phyloP scores from a whole-genome alignment of 306 rosid genomes.

The Ormosia emarginata region DNA sequence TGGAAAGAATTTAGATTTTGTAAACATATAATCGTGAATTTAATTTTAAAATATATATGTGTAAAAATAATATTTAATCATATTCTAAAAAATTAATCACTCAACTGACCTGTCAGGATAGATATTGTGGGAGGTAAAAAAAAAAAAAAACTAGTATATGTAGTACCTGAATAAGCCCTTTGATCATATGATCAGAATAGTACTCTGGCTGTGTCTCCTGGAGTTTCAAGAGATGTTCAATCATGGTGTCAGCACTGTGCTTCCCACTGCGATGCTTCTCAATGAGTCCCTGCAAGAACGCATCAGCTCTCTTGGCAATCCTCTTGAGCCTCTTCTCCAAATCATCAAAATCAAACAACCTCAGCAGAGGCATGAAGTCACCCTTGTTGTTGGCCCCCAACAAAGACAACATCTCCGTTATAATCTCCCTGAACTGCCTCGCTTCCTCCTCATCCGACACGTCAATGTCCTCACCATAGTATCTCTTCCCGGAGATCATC shows the following conservation, averaged over 20 bases:
- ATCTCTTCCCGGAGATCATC: conserved; percentile 24
- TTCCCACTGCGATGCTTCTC: background rate
- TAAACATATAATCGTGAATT: too few relatives aligned
- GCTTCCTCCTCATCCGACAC: conserved; percentile 7
- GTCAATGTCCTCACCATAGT: conserved; percentile 8
- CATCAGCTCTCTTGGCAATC: conserved; percentile 19
- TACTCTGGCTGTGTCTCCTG: conserved; percentile 9
- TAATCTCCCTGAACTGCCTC: conserved; percentile 15
- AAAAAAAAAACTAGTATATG: too few relatives aligned
- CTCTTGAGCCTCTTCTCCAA: conserved; percentile 24
- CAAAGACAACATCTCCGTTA: background rate
- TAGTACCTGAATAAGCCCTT: conserved; percentile 29
- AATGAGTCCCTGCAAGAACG: conserved; percentile 21
- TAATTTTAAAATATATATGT: too few relatives aligned
- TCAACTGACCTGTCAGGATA: fast-evolving
- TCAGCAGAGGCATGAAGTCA: conserved; percentile 20
- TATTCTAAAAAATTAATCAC: too few relatives aligned
- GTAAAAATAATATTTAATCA: too few relatives aligned
- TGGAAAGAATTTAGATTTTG: too few relatives aligned
- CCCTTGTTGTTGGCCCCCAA: conserved; percentile 14
- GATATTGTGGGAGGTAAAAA: too few relatives aligned
- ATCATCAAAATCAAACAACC: background rate
- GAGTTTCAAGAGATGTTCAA: conserved; percentile 14
- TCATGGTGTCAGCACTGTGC: conserved; percentile 5
- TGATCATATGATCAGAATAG: conserved; percentile 21